Conservation (phyloP, 768 basidiomycete genomes). For the Russula compacta region DNA sequence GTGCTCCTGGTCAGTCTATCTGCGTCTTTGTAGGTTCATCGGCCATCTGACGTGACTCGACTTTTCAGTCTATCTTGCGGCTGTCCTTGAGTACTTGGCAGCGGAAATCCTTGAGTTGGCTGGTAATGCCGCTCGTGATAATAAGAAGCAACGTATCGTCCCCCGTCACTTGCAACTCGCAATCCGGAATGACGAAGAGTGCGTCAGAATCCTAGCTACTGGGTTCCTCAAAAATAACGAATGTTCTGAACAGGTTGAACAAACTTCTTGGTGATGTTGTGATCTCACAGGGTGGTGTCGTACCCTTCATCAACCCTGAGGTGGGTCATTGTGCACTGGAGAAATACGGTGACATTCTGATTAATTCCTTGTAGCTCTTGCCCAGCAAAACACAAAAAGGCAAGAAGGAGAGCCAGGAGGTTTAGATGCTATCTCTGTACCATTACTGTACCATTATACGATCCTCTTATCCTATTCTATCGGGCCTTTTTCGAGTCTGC, state of each 20-base stretch:
- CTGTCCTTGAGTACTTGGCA: conserved; percentile 85
- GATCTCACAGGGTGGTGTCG: conserved; percentile 93
- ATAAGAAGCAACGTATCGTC: conserved; percentile 91
- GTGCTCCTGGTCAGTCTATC: conserved; percentile 61
- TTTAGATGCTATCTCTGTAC: conserved; percentile 24
- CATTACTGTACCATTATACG: conserved; percentile 16
- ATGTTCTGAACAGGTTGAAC: conserved; percentile 41
- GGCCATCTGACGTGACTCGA: neutral
- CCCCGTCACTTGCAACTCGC: conserved; percentile 89
- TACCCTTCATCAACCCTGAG: conserved; percentile 60
- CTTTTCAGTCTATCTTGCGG: conserved; percentile 69
- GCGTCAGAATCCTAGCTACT: conserved; percentile 21
- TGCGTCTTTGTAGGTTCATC: neutral
- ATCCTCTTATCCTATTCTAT: conserved; percentile 4
- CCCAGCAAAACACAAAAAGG: conserved; percentile 44
- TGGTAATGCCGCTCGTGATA: conserved; percentile 75
- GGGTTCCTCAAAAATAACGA: neutral
- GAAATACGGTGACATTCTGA: neutral
- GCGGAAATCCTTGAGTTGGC: conserved; percentile 92
- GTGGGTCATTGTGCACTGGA: conserved; percentile 14
- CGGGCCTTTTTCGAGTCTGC: neutral
- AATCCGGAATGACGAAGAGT: conserved; percentile 91
- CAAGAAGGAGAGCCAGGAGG: conserved; percentile 44
- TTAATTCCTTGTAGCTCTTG: conserved; percentile 25
- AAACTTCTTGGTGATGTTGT: conserved; percentile 72